Evolutionary conservation across 2,329 filamentous ascomycete species (phyloP), one percentile per base, ranked within the genome.

Genomic region (Fusarium chaquense): DNA sequence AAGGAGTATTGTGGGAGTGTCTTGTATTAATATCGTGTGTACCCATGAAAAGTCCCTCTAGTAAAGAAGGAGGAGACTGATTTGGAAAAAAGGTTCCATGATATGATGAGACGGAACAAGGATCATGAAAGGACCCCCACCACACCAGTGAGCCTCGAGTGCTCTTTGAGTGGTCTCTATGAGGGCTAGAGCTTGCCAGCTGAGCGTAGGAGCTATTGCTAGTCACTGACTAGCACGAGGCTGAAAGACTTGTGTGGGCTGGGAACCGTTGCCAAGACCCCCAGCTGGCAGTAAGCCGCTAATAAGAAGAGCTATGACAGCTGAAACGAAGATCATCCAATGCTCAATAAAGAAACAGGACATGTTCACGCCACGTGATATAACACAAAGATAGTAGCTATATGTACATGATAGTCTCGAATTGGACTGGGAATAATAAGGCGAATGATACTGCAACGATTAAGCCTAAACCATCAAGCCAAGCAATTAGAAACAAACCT

Each of bases 201-300:
- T 71, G 68, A 71, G 65, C 65, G 53, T 59, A 66, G 46, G 62
- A 65, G 61, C 22, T 9, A 44, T 54, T 43, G 22, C 68, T 66
- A 57, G 35, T 45, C 46, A 38, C 68, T 66, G 58, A 47, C 68
- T 69, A 71, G 68, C 60, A 71, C 68, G 68, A 71, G 68, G 68
- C 68, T 71, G 68, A 66, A 45, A 26, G 33, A 45, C 28, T 10
- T 30, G 38, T 10, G 24, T 56, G 20, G 50, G 26, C 47, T 38
- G 18, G 13, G 69, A 66, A 59, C 68, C 68, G 65, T 71, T 71
- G 68, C 68, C 68, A 71, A 71, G 68, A 58, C 35, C 26, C 35
- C 26, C 46, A 65, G 62, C 54, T 65, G 46, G 44, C 43, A 30
- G 43, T 38, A 54, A 65, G 54, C 62, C 54, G 47, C 47, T 53